Conservation (phyloP, 169 alveolate species). For the Eimeria necatrix region DNA sequence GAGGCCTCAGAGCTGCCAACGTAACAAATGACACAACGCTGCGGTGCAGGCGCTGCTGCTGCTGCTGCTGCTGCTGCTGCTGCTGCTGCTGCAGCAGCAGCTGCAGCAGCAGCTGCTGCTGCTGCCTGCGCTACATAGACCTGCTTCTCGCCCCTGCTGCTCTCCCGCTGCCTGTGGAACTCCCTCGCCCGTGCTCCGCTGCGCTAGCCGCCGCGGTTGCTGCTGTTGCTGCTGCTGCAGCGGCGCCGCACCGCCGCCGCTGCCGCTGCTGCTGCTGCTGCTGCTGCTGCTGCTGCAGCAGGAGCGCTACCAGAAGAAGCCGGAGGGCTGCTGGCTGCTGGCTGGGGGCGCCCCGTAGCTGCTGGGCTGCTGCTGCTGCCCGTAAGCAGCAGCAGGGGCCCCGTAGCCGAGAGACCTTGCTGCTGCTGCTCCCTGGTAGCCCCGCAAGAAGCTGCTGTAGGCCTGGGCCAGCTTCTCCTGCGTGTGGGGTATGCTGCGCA, state of each 20-base stretch:
- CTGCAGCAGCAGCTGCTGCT: no score
- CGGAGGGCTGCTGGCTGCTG: not conserved
- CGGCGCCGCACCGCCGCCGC: not conserved
- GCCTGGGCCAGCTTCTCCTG: slow-evolving; percentile 43
- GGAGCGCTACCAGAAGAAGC: slow-evolving; percentile 53
- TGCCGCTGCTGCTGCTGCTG: not conserved
- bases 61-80: no score
- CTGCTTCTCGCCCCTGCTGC: no score
- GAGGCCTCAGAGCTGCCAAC: no score
- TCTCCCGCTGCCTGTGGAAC: no score
- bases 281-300: not conserved
- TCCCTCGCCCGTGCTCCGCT: no score
- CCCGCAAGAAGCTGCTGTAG: slow-evolving; percentile 21
- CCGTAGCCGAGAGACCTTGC: not conserved
- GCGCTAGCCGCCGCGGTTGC: no score
- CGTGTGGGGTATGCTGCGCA: slow-evolving; percentile 1
- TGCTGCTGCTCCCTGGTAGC: not conserved
- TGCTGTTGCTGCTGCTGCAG: not conserved
- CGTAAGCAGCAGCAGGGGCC: not conserved
- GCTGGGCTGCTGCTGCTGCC: not conserved
- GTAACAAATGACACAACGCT: no score
- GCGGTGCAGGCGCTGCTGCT: no score
- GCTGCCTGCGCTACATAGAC: no score
- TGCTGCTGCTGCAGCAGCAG: no score
- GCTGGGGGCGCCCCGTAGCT: slow-evolving; percentile 46